Conservation (phyloP, 2,329 filamentous ascomycete species). For the Botrytis aclada region DNA sequence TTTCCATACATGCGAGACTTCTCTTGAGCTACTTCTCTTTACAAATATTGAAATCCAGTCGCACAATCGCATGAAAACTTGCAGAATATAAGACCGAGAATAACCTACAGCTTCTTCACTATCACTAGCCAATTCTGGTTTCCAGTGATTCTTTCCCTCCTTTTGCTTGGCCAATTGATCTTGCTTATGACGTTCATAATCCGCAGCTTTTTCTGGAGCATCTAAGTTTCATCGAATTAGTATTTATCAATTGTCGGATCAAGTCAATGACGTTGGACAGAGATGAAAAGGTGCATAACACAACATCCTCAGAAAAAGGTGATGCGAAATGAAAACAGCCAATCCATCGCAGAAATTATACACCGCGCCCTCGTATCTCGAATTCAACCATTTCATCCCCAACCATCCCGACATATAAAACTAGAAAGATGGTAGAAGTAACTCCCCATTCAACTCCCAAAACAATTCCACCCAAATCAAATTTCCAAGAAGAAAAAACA, state of each 20-base stretch:
- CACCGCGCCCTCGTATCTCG: neutral
- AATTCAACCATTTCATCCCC: neutral
- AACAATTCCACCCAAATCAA: neutral
- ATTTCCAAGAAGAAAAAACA: neutral
- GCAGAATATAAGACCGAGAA: neutral
- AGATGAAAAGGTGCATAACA: neutral
- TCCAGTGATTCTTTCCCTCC: constrained; percentile 70
- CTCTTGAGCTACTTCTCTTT: neutral
- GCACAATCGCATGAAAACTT: neutral
- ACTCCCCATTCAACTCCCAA: neutral
- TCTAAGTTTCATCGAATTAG: constrained; percentile 21
- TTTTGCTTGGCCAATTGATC: constrained; percentile 65
- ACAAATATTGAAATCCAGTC: neutral
- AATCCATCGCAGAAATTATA: neutral
- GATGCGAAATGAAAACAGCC: neutral
- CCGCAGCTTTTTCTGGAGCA: constrained; percentile 37
- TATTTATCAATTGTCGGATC: neutral
- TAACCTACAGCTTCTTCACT: constrained; percentile 69
- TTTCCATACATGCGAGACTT: neutral
- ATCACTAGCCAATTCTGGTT: constrained; percentile 71
- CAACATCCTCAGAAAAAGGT: neutral
- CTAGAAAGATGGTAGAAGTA: neutral
- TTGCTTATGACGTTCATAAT: constrained; percentile 57
- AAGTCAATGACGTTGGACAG: too few relatives aligned
- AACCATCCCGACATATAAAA: neutral